These are phyloP conservation scores for Calocera cornea DNA, from an alignment of 768 basidiomycete species.

Conservation along the genomic window DNA sequence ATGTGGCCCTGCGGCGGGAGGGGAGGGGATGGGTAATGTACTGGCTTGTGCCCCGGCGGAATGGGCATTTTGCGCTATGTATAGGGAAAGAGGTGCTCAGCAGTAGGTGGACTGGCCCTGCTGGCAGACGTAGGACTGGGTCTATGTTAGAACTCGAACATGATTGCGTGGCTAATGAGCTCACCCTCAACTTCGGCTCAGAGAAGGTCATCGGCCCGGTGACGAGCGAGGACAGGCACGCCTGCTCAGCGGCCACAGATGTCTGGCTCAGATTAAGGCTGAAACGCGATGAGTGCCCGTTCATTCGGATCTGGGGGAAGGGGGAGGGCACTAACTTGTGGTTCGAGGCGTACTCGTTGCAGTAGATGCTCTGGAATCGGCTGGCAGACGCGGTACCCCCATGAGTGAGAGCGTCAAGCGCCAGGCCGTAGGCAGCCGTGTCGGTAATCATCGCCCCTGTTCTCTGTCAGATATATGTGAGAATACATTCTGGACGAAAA, in stretches of 20 bases:
- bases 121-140: not conserved
- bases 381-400: constrained; percentile 9
- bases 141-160: not conserved
- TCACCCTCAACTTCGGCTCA: not conserved
- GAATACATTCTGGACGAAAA: not conserved
- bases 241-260: not conserved
- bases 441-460: constrained; percentile 17
- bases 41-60: not conserved
- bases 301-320: not conserved
- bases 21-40: not conserved
- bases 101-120: constrained; percentile 2
- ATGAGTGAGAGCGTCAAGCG: constrained; percentile 16
- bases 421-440: constrained; percentile 18
- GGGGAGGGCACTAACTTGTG: not conserved
- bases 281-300: not conserved
- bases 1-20: not conserved
- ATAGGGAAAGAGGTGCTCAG: not conserved
- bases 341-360: constrained; percentile 2
- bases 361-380: constrained; percentile 11
- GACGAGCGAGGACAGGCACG: not conserved
- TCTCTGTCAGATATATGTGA: not conserved
- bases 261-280: not conserved
- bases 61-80: not conserved
- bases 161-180: not conserved
- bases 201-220: not conserved